phyloP scores from a whole-genome alignment of 2,329 filamentous ascomycete genomes.

The Penicillium hesseltinei region DNA sequence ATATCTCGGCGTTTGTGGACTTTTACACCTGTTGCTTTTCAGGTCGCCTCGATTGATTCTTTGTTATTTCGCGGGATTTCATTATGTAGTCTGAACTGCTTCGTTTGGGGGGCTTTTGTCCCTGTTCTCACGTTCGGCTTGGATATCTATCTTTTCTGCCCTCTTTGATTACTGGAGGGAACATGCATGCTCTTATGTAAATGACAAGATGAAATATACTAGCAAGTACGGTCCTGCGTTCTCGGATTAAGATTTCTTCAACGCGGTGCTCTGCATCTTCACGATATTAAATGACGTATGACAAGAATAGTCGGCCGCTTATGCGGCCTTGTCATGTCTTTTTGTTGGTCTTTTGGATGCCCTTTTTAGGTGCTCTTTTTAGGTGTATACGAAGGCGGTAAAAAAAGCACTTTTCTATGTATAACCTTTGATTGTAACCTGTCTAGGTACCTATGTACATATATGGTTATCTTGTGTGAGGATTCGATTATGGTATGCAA shows the following conservation, averaged over 20 bases:
- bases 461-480: neutral
- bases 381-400: too few species aligned
- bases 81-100: neutral
- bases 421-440: neutral
- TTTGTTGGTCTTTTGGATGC: too few species aligned
- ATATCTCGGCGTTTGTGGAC: conserved; percentile 22
- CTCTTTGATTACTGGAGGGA: neutral
- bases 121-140: neutral
- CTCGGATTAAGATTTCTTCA: neutral
- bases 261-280: neutral
- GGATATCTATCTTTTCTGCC: neutral
- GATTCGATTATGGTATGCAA: neutral
- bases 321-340: too few species aligned
- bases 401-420: too few species aligned
- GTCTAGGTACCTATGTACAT: neutral
- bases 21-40: neutral
- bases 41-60: neutral
- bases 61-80: neutral
- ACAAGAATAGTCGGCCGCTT: too few species aligned
- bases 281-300: neutral
- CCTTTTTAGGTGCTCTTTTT: too few species aligned
- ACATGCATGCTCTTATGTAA: conserved; percentile 9
- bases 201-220: conserved; percentile 11
- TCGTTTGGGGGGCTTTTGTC: neutral
- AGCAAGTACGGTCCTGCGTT: neutral